Percentiles rank a stretch among this genome's conserved stretches.
Evolutionary conservation across 2,329 filamentous ascomycete species (phyloP).

Genomic region (Lomentospora prolificans): DNA sequence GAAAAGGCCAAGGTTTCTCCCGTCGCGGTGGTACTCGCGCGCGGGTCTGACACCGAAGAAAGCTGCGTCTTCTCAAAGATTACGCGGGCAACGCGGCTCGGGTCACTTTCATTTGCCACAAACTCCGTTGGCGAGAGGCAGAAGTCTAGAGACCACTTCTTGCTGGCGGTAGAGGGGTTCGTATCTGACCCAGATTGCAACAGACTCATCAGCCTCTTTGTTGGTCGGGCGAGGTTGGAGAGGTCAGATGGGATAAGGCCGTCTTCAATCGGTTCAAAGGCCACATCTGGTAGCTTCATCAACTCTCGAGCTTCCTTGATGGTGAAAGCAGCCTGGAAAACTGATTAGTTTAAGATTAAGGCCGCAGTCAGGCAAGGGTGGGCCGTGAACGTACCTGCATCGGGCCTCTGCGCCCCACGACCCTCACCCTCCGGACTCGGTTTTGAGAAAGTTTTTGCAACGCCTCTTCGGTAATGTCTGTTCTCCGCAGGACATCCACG

Average conservation of each 20-base stretch:
- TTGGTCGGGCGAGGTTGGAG: slow-evolving; percentile 62
- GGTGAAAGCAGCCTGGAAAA: slow-evolving; percentile 69
- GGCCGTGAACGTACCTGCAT: slow-evolving; percentile 55
- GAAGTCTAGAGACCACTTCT: slow-evolving; percentile 78
- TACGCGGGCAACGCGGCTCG: slow-evolving; percentile 49
- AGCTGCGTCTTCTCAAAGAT: slow-evolving; percentile 56
- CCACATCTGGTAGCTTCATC: slow-evolving; percentile 62
- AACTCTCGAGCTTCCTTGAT: slow-evolving; percentile 91
- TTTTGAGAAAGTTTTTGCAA: slow-evolving; percentile 63
- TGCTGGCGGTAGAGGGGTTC: slow-evolving; percentile 42
- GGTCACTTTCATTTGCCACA: slow-evolving; percentile 33
- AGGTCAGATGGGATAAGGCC: slow-evolving; percentile 58
- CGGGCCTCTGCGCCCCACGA: slow-evolving; percentile 84
- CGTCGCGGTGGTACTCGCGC: slow-evolving; percentile 37
- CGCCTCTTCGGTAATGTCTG: slow-evolving; percentile 83
- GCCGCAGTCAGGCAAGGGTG: not conserved
- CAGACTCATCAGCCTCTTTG: slow-evolving; percentile 70
- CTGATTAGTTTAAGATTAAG: slow-evolving; percentile 4
- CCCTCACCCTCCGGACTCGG: slow-evolving; percentile 65
- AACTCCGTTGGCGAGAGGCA: slow-evolving; percentile 71
- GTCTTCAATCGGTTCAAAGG: slow-evolving; percentile 59
- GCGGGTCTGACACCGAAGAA: slow-evolving; percentile 42
- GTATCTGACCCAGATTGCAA: slow-evolving; percentile 46
- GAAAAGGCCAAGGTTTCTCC: slow-evolving; percentile 43
- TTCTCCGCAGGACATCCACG: slow-evolving; percentile 62